These are phyloP conservation scores for Aphelidium insulamus DNA, from an alignment of 371 early-diverging fungal genomes.

Conservation along the genomic window DNA sequence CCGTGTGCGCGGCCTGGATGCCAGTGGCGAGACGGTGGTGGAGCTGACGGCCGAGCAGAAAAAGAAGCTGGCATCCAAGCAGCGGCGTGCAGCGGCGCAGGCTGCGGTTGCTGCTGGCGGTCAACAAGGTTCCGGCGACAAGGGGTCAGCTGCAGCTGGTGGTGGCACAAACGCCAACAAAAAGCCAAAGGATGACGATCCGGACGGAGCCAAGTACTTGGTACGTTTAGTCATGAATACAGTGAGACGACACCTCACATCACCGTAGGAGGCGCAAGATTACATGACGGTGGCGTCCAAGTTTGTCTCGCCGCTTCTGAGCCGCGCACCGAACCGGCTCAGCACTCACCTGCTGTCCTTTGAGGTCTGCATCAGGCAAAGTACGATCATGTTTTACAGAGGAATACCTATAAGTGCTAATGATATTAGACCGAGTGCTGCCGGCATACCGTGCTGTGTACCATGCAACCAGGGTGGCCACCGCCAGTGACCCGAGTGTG, in stretches of 20 bases:
- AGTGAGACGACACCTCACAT: background rate
- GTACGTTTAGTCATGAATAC: background rate
- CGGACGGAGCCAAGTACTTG: slow-evolving; percentile 34
- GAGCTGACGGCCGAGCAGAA: background rate
- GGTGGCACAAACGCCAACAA: slow-evolving; percentile 7
- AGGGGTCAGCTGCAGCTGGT: background rate
- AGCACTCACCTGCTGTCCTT: background rate
- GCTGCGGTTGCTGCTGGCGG: slow-evolving; percentile 2
- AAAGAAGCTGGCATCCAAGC: background rate
- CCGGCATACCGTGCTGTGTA: no score
- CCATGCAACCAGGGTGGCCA: no score
- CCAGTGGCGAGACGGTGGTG: background rate
- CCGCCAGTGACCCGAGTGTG: no score
- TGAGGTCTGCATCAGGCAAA: no score
- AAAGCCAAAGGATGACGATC: slow-evolving; percentile 31
- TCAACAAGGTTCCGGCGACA: slow-evolving; percentile 8
- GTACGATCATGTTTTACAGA: no score
- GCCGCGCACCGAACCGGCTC: slow-evolving; percentile 20
- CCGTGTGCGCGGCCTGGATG: no score
- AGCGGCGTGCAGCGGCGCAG: background rate
- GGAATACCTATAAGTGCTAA: no score
- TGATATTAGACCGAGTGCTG: no score
- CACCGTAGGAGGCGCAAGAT: slow-evolving; percentile 18
- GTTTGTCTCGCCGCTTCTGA: slow-evolving; percentile 45
- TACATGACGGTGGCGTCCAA: slow-evolving; percentile 48